Conservation (phyloP, 2,329 filamentous ascomycete species). For the Microcyclosporella mali region DNA sequence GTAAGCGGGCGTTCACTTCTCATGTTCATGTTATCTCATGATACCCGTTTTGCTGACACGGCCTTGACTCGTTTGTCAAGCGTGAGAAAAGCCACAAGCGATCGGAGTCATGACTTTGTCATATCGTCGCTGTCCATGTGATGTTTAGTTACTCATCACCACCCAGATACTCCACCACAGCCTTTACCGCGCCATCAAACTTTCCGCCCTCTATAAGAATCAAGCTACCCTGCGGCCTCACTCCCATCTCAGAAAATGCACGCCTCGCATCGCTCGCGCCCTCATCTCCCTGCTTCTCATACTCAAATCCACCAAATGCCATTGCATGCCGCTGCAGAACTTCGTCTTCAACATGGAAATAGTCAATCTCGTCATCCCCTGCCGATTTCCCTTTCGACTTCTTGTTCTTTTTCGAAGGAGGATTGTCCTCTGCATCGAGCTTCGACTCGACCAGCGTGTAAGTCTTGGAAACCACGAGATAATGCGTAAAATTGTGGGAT, state of each 20-base stretch:
- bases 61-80: too few species aligned
- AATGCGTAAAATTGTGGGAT: conserved; percentile 89
- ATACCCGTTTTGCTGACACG: too few species aligned
- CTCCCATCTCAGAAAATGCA: conserved; percentile 87
- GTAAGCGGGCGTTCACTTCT: too few species aligned
- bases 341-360: conserved; percentile 96
- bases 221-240: conserved; percentile 76
- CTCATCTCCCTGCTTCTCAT: conserved; percentile 71
- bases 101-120: too few species aligned
- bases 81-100: too few species aligned
- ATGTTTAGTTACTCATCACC: conserved; percentile 6
- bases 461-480: conserved; percentile 84
- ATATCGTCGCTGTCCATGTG: too few species aligned
- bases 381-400: conserved; percentile 49
- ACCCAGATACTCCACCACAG: conserved; percentile 65
- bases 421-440: conserved; percentile 60
- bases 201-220: conserved; percentile 77
- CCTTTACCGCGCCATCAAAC: conserved; percentile 70
- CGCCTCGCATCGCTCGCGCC: conserved; percentile 83
- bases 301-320: conserved; percentile 65
- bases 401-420: conserved; percentile 50
- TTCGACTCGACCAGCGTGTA: conserved; percentile 82
- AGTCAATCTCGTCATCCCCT: conserved; percentile 58
- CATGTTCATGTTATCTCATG: too few species aligned
- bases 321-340: conserved; percentile 70